These are phyloP conservation scores for Leptodermis oblonga DNA, from an alignment of 257 asterid genomes.

Conservation along the genomic window DNA sequence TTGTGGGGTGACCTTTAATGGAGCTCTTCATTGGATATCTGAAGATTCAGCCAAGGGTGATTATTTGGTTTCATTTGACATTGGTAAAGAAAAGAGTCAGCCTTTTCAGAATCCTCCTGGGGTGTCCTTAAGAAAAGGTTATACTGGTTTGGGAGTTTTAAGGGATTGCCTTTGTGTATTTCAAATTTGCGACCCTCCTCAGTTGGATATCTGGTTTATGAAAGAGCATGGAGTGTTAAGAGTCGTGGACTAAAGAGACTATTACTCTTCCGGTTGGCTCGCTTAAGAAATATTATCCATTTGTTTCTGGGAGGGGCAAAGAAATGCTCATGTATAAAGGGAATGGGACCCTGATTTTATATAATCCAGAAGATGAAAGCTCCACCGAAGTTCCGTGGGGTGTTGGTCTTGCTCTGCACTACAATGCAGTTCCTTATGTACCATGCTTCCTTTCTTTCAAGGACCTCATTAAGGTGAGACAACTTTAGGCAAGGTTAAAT, in stretches of 20 bases:
- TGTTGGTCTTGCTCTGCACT: not conserved
- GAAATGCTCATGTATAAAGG: not conserved
- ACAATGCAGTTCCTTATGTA: not conserved
- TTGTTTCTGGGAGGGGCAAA: not conserved
- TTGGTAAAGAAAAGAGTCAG: not conserved
- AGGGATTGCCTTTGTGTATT: slow-evolving; percentile 2
- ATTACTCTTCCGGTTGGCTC: not conserved
- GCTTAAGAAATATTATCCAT: not conserved
- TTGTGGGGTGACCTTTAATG: not conserved
- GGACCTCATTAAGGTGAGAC: not conserved
- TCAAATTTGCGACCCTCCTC: not conserved
- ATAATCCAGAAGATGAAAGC: not conserved
- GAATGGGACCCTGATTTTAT: not conserved
- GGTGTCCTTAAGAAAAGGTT: not conserved
- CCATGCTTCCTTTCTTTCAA: slow-evolving; percentile 7
- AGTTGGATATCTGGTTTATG: not conserved
- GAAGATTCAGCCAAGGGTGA: not conserved
- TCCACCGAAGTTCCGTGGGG: not conserved
- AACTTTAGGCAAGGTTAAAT: not conserved
- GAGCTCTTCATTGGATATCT: not conserved
- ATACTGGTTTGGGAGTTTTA: not conserved
- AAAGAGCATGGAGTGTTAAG: slow-evolving; percentile 1
- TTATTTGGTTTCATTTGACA: not conserved
- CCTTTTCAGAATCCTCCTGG: not conserved
- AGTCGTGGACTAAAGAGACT: slow-evolving; percentile 3